Base-by-base conservation (phyloP, 495 filamentous ascomycete genomes). In the Daldinia grandis region DNA sequence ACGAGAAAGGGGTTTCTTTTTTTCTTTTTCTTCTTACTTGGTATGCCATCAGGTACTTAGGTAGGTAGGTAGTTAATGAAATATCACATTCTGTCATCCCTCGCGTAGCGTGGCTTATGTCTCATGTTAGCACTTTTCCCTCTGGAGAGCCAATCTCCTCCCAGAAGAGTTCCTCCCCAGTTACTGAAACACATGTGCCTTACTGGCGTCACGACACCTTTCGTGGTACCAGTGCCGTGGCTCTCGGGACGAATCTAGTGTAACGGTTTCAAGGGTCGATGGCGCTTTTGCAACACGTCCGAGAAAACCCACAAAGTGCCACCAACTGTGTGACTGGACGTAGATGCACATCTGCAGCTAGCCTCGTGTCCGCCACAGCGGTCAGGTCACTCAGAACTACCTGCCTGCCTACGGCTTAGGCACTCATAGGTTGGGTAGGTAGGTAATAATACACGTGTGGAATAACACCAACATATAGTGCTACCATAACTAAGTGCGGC, bases 201-300 rank as follows among this genome's bases (percentile, higher is more conserved):
- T 59, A 47, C 14, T n/a, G 17, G 24, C 61, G 53, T 30, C 14
- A 47, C 55, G 17, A 35, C 35, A 60, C 21, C 58, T 15, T 50
- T 28, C 8, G 61, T 62, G 33, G 47, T 54, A 30, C 59, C 58
- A 56, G 21, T 55, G 53, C 69, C 55, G 53, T 72, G 69, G 69
- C 55, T 61, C 54, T 68, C 69, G 64, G 69, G 64, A 58, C 62
- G 62, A 71, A 72, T 68, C 69, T 72, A 28, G 69, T 72, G 64
- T 51, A 30, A 68, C 69, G 27, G 64, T 68, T 72, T 68, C 64
- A 68, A 42, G 44, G 64, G 47, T 17, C 25, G 64, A 72, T 68
- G 64, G 60, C 55, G 25, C 35, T 30, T 40, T 66, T 42, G 35
- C 17, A 38, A 50, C 31, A 59, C 40, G 24, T 44, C n/a, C 51